Evolutionary conservation across 139 green algal genomes (phyloP).

Genomic region (Coelastrella sp.): DNA sequence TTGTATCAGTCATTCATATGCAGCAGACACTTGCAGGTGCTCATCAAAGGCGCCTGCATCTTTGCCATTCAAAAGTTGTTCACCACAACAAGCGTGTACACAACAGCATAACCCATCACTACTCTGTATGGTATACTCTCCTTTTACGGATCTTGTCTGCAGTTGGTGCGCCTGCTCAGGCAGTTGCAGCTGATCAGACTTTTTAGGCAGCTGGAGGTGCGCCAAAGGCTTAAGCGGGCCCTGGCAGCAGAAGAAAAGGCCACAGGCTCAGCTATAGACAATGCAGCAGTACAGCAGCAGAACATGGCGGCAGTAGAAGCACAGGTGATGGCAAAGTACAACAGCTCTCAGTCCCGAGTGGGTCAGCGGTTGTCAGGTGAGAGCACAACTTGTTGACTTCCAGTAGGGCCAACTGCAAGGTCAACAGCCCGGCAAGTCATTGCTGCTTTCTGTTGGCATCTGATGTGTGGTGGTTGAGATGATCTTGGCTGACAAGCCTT

Average conservation of each 20-base stretch:
- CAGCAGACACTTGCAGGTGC: too few relatives aligned
- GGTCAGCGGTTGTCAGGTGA: constrained; percentile 82
- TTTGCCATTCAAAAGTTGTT: too few relatives aligned
- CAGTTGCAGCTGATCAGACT: constrained; percentile 82
- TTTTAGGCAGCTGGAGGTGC: constrained; percentile 70
- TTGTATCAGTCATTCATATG: too few relatives aligned
- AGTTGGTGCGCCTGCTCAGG: constrained; percentile 84
- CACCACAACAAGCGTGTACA: too few relatives aligned
- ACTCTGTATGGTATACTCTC: too few relatives aligned
- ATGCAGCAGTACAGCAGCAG: not conserved
- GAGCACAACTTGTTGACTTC: not conserved
- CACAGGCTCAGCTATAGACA: not conserved
- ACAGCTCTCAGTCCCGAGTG: constrained; percentile 71
- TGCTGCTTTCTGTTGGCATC: not conserved
- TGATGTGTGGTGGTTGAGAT: not conserved
- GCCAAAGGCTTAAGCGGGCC: constrained; percentile 29
- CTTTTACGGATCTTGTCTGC: not conserved
- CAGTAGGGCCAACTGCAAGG: not conserved
- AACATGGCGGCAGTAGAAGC: constrained; percentile 42
- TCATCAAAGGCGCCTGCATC: too few relatives aligned
- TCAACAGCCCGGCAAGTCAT: not conserved
- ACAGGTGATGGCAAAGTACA: constrained; percentile 49
- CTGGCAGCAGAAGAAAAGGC: constrained; percentile 6
- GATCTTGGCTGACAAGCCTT: not conserved
- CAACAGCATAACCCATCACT: too few relatives aligned